Evolutionary conservation across 345 rosid species (phyloP).

Genomic region (Ceriops tagal): DNA sequence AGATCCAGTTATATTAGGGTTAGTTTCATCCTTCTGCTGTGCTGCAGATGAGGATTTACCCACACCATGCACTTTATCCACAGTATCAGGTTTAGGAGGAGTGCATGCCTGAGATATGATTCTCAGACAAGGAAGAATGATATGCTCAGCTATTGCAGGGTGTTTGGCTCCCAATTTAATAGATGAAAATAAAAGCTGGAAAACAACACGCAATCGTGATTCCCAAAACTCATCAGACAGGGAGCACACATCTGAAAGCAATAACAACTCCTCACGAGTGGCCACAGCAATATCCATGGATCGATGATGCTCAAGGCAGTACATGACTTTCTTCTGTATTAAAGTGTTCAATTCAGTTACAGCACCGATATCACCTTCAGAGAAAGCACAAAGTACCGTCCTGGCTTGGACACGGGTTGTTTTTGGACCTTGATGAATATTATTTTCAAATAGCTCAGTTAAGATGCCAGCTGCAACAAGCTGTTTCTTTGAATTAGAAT

Average conservation of each 20-base stretch:
- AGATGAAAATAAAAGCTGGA: constrained; percentile 88
- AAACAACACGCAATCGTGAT: constrained; percentile 87
- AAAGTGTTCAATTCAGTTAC: constrained; percentile 80
- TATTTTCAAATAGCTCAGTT: constrained; percentile 88
- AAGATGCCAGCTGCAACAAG: constrained; percentile 87
- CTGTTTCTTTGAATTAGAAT: constrained; percentile 74
- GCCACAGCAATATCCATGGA: constrained; percentile 95
- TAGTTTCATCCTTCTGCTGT: constrained; percentile 66
- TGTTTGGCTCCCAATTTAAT: constrained; percentile 96
- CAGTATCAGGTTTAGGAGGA: constrained; percentile 93
- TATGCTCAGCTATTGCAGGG: constrained; percentile 96
- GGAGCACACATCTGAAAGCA: constrained; percentile 96
- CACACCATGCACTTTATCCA: constrained; percentile 62
- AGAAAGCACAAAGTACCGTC: constrained; percentile 86
- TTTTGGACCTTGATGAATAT: constrained; percentile 98
- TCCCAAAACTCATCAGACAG: constrained; percentile 98
- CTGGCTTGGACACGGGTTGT: constrained; percentile 89
- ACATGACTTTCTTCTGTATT: constrained; percentile 91
- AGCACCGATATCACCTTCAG: constrained; percentile 84
- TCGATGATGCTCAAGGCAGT: constrained; percentile 98
- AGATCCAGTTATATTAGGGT: constrained; percentile 37
- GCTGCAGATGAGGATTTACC: constrained; percentile 49
- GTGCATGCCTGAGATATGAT: constrained; percentile 92
- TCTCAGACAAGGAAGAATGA: constrained; percentile 95
- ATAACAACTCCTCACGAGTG: constrained; percentile 84